Evolutionary conservation across 768 basidiomycete genomes (phyloP).

Genomic region (Mrakia blollopis): DNA sequence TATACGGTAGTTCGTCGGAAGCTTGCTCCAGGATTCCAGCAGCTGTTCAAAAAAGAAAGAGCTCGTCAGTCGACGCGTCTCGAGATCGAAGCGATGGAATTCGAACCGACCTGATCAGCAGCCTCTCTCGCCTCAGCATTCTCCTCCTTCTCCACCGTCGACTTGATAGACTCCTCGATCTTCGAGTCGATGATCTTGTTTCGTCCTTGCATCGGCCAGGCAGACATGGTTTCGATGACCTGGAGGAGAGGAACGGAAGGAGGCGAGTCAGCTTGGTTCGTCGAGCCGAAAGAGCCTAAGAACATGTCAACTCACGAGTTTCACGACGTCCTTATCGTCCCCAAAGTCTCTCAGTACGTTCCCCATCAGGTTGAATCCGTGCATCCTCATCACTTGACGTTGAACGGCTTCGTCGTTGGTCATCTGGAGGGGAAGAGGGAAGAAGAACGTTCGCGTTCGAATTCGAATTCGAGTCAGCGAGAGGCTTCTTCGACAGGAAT

Average conservation of each 20-base stretch:
- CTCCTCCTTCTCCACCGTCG: slow-evolving; percentile 46
- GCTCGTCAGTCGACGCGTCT: not conserved
- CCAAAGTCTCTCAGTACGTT: slow-evolving; percentile 74
- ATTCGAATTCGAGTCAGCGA: not conserved
- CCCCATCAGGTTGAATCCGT: slow-evolving; percentile 88
- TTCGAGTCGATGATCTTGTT: slow-evolving; percentile 88
- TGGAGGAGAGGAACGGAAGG: slow-evolving; percentile 30
- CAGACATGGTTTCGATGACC: slow-evolving; percentile 45
- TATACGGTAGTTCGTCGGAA: slow-evolving; percentile 59
- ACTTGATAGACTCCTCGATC: slow-evolving; percentile 61
- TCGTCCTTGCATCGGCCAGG: slow-evolving; percentile 74
- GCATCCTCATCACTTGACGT: slow-evolving; percentile 77
- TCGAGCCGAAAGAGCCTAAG: not conserved
- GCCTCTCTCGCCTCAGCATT: slow-evolving; percentile 55
- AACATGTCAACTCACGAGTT: slow-evolving; percentile 53
- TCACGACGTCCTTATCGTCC: slow-evolving; percentile 65
- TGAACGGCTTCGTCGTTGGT: slow-evolving; percentile 74
- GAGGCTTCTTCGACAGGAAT: too few relatives aligned
- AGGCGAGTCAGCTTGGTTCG: not conserved
- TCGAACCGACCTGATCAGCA: slow-evolving; percentile 57
- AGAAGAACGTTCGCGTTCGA: not conserved
- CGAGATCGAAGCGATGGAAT: not conserved
- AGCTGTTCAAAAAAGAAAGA: slow-evolving; percentile 50
- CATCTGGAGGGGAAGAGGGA: slow-evolving; percentile 52
- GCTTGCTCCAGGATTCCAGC: slow-evolving; percentile 66